These are phyloP conservation scores for Candida pini DNA, from an alignment of 805 yeast species.

Conservation along the genomic window DNA sequence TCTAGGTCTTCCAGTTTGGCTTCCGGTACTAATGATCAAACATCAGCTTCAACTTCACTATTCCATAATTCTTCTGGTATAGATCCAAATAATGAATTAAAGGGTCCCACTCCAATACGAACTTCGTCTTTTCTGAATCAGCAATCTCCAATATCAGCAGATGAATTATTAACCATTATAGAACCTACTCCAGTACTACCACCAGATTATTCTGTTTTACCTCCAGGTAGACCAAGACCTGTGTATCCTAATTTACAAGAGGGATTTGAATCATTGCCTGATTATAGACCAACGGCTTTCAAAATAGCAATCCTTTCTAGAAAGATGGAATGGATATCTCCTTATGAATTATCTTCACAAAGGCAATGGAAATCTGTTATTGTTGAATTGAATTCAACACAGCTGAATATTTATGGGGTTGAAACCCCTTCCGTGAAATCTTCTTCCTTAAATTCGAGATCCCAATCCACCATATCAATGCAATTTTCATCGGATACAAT, in stretches of 20 bases:
- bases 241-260: conserved; percentile 23
- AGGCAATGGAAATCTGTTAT: conserved; percentile 68
- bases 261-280: conserved; percentile 49
- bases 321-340: conserved; percentile 73
- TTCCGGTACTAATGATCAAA: too few relatives aligned
- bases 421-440: conserved; percentile 15
- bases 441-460: conserved; percentile 7
- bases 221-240: conserved; percentile 33
- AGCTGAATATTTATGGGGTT: conserved; percentile 59
- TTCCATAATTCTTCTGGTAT: too few relatives aligned
- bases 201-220: conserved; percentile 30
- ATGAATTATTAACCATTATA: conserved; percentile 4
- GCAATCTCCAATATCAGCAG: too few relatives aligned
- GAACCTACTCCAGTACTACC: conserved; percentile 37
- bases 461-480: not conserved
- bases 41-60: too few relatives aligned
- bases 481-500: not conserved
- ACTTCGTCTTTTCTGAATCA: too few relatives aligned
- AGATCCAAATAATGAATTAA: too few relatives aligned
- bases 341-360: conserved; percentile 61
- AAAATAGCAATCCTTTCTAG: conserved; percentile 52
- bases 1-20: too few relatives aligned
- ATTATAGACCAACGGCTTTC: conserved; percentile 60
- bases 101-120: too few relatives aligned
- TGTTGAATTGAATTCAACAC: conserved; percentile 81